phyloP scores from a whole-genome alignment of 2,329 filamentous ascomycete genomes.

The Fusarium protoensiforme region DNA sequence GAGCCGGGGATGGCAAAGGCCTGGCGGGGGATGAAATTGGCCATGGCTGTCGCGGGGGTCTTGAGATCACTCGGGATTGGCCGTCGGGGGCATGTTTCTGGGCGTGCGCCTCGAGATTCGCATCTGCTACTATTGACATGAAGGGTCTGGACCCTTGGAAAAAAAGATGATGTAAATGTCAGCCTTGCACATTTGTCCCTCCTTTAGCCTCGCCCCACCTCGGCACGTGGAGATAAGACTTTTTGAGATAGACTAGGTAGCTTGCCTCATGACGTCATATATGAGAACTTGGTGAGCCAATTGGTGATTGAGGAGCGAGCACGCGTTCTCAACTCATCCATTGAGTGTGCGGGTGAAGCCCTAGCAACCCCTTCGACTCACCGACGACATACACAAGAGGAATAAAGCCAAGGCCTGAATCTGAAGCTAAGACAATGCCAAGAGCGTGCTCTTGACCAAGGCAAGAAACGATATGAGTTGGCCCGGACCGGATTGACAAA shows the following conservation, averaged over 20 bases:
- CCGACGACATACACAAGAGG: background rate
- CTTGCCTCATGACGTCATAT: background rate
- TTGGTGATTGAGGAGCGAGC: constrained; percentile 21
- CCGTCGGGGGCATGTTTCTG: constrained; percentile 1
- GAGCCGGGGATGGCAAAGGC: constrained; percentile 77
- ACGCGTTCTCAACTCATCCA: constrained; percentile 22
- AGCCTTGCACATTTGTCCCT: constrained; percentile 28
- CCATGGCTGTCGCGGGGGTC: constrained; percentile 32
- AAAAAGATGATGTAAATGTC: constrained; percentile 14
- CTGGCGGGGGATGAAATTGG: constrained; percentile 76
- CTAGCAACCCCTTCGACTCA: background rate
- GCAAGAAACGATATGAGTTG: constrained; percentile 6
- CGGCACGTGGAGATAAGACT: background rate
- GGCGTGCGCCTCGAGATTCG: background rate
- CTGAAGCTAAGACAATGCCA: constrained; percentile 18
- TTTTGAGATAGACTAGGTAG: background rate
- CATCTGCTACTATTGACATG: background rate
- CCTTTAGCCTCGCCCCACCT: constrained; percentile 34
- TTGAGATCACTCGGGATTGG: background rate
- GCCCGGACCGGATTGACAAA: background rate
- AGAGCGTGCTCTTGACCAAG: background rate
- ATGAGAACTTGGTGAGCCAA: constrained; percentile 37
- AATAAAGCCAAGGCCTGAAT: constrained; percentile 6
- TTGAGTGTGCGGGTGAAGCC: background rate
- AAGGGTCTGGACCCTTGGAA: constrained; percentile 4